Percentiles rank a stretch among this genome's conserved stretches.
Evolutionary conservation across 169 alveolate species (phyloP).

Genomic region (Plasmodium vinckei): DNA sequence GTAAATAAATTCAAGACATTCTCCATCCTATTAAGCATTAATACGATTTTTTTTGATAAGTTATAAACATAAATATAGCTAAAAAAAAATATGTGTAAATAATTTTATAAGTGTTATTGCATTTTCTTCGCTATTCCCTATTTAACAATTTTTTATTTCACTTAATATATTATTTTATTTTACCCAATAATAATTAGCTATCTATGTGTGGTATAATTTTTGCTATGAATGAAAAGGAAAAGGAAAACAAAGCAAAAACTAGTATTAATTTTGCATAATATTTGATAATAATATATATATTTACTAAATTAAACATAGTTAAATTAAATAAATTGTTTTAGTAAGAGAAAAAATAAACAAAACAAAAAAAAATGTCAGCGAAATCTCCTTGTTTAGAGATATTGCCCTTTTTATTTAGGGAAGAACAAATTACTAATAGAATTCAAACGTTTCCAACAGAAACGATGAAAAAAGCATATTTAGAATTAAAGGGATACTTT

Average conservation of each 20-base stretch:
- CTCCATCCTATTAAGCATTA: slow-evolving; percentile 9
- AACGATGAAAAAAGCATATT: slow-evolving; percentile 71
- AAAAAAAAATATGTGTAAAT: slow-evolving; percentile 4
- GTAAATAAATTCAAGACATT: slow-evolving; percentile 22
- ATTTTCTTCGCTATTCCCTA: neutral
- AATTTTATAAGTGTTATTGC: slow-evolving; percentile 13
- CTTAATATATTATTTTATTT: neutral
- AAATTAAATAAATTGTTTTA: no score
- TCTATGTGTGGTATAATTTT: no score
- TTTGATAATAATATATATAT: no score
- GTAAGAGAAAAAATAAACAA: neutral
- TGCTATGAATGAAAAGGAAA: no score
- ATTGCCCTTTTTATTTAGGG: slow-evolving; percentile 72
- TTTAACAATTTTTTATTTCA: neutral
- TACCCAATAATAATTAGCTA: neutral
- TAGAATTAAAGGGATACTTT: slow-evolving; percentile 74
- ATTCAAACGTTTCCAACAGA: slow-evolving; percentile 70
- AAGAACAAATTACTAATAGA: slow-evolving; percentile 75
- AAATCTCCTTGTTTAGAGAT: slow-evolving; percentile 75
- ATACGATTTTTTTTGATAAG: slow-evolving; percentile 5
- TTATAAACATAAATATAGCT: neutral
- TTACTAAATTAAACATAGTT: no score
- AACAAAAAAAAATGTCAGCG: slow-evolving; percentile 36
- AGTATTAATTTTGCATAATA: no score
- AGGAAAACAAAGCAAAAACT: no score